These are phyloP conservation scores for Cordyceps cicadae DNA, from an alignment of 2,329 filamentous ascomycete genomes.

Conservation along the genomic window DNA sequence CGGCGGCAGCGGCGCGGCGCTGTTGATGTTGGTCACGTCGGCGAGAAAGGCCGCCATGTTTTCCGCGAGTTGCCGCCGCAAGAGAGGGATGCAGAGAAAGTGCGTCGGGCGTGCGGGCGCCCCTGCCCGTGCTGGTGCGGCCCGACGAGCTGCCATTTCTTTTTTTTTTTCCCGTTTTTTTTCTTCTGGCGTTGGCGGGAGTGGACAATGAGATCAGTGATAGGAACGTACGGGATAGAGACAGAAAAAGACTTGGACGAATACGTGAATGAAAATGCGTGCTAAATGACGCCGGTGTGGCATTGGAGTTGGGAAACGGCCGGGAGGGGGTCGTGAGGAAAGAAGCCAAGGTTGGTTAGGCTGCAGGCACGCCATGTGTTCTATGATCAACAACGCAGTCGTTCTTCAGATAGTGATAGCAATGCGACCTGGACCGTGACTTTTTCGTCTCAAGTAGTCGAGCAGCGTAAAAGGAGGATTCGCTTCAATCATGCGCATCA, in stretches of 20 bases:
- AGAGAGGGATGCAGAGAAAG: constrained; percentile 68
- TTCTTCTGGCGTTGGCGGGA: not conserved
- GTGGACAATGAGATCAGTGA: no score
- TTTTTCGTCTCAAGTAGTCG: no score
- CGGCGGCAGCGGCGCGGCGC: constrained; percentile 44
- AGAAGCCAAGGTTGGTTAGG: no score
- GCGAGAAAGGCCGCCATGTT: constrained; percentile 54
- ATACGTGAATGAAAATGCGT: no score
- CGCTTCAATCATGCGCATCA: no score
- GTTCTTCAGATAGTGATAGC: not conserved
- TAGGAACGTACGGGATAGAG: not conserved
- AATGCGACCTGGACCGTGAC: no score
- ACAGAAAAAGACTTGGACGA: not conserved
- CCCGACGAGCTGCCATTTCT: constrained; percentile 12
- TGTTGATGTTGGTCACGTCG: constrained; percentile 40
- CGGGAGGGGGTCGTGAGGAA: no score
- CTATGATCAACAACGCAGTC: not conserved
- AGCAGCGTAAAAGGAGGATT: no score
- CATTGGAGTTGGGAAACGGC: no score
- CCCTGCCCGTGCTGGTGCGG: constrained; percentile 28
- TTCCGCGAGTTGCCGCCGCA: constrained; percentile 55
- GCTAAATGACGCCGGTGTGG: no score
- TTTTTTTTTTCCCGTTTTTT: not conserved
- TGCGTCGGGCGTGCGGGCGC: constrained; percentile 49
- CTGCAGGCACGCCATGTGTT: not conserved